phyloP scores from a whole-genome alignment of 129 eudicot genomes.

The Silybum marianum region DNA sequence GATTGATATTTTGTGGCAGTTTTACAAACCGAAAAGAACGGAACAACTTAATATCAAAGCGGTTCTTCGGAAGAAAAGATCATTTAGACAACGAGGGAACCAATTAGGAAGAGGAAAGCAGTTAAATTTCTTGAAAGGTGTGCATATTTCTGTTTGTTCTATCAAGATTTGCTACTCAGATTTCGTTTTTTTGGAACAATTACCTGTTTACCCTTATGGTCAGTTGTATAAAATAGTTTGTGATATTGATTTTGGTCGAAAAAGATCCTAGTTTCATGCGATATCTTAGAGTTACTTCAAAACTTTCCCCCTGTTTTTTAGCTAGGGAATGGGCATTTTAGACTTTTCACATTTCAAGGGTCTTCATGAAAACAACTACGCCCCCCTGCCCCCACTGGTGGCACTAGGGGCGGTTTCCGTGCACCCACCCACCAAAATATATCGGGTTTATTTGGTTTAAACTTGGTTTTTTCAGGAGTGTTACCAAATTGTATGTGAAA shows the following conservation, averaged over 20 bases:
- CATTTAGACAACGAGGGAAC: conserved; percentile 65
- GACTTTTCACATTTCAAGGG: too few species aligned
- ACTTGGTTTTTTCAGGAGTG: background rate
- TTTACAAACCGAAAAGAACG: conserved; percentile 58
- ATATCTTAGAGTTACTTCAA: too few species aligned
- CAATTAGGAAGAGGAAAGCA: conserved; percentile 69
- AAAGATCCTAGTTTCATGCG: background rate
- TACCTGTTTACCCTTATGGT: background rate
- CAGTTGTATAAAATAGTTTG: background rate
- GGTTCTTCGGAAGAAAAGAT: conserved; percentile 76
- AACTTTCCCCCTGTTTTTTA: too few species aligned
- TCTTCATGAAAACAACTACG: too few species aligned
- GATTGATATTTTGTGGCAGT: conserved; percentile 40
- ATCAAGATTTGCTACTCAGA: background rate
- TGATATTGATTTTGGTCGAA: background rate
- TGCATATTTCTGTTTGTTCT: background rate
- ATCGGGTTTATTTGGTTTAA: too few species aligned
- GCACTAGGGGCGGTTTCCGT: too few species aligned
- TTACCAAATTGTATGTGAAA: background rate
- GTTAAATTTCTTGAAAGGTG: conserved; percentile 60
- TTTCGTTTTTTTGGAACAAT: background rate
- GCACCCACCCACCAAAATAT: too few species aligned
- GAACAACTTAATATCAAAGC: conserved; percentile 52
- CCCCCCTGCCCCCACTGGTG: too few species aligned
- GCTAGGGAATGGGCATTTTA: too few species aligned